These are phyloP conservation scores for Sideroxylon spinosum DNA, from an alignment of 179 eudicot genomes.

Conservation along the genomic window DNA sequence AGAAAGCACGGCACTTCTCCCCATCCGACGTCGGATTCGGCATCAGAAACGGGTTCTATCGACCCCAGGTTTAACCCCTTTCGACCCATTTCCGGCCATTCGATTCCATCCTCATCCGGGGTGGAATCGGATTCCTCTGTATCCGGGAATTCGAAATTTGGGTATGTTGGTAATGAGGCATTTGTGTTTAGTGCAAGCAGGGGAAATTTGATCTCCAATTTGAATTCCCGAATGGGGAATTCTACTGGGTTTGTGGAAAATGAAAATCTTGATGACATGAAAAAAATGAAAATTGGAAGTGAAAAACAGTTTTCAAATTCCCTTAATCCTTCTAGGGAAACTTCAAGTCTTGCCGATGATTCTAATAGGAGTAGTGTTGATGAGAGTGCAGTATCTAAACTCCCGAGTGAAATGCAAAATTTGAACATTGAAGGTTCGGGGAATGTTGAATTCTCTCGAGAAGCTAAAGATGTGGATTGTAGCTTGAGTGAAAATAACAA, in stretches of 20 bases:
- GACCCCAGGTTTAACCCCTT: conserved; percentile 48
- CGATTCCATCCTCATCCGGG: conserved; percentile 29
- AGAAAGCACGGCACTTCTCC: conserved; percentile 24
- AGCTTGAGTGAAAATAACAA: conserved; percentile 11
- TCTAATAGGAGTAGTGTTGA: conserved; percentile 18
- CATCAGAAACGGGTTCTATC: conserved; percentile 18
- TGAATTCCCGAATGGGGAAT: conserved; percentile 21
- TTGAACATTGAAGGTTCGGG: conserved; percentile 25
- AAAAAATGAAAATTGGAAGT: conserved; percentile 30
- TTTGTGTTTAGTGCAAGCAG: conserved; percentile 25
- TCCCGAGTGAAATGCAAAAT: conserved; percentile 33
- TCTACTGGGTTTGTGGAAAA: conserved; percentile 29
- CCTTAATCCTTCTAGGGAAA: conserved; percentile 14
- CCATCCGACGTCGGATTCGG: conserved; percentile 21
- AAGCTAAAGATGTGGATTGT: conserved; percentile 15
- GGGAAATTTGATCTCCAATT: conserved; percentile 21
- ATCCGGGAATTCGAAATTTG: conserved; percentile 19
- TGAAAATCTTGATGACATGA: conserved; percentile 46
- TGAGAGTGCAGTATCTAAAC: conserved; percentile 26
- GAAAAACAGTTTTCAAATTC: conserved; percentile 5
- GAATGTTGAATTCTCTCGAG: conserved; percentile 18
- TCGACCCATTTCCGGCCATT: conserved; percentile 25
- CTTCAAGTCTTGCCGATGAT: not conserved
- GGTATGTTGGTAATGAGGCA: conserved; percentile 19
- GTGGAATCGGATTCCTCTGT: conserved; percentile 18